Conservation (phyloP, 2,329 filamentous ascomycete genomes). For the Colletotrichum graminicola region DNA sequence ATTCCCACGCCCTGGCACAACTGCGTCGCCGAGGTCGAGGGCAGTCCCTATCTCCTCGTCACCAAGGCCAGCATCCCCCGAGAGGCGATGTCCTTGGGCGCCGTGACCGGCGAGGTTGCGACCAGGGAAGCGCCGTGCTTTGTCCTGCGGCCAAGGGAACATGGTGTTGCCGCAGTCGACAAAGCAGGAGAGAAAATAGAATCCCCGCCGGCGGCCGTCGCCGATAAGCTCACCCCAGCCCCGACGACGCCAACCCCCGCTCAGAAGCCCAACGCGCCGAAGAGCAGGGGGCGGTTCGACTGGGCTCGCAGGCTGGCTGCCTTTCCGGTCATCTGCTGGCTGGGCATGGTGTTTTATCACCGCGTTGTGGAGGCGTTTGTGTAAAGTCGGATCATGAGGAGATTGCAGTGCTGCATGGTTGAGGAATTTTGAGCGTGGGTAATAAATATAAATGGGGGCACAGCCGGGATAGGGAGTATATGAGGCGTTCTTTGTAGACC, state of each 20-base stretch:
- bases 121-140: slow-evolving; percentile 19
- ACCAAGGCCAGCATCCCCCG: slow-evolving; percentile 44
- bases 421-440: background rate
- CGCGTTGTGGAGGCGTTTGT: slow-evolving; percentile 31
- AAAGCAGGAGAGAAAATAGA: background rate
- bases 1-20: slow-evolving; percentile 60
- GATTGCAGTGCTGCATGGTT: slow-evolving; percentile 5
- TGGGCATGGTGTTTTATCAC: slow-evolving; percentile 33
- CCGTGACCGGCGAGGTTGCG: slow-evolving; percentile 28
- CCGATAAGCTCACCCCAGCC: background rate
- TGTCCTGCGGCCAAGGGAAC: slow-evolving; percentile 16
- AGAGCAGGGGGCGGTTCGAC: slow-evolving; percentile 14
- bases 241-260: background rate
- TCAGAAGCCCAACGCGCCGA: slow-evolving; percentile 7
- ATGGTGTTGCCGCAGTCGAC: background rate
- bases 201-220: background rate
- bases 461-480: background rate
- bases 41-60: slow-evolving; percentile 42
- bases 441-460: background rate
- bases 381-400: slow-evolving; percentile 3
- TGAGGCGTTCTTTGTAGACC: slow-evolving; percentile 9
- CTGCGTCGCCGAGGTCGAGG: slow-evolving; percentile 50
- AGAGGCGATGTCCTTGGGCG: slow-evolving; percentile 33
- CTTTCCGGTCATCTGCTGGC: slow-evolving; percentile 27
- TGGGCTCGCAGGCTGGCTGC: slow-evolving; percentile 35